Evolutionary conservation across 495 filamentous ascomycete species (phyloP).

Genomic region (Parathielavia appendiculata): DNA sequence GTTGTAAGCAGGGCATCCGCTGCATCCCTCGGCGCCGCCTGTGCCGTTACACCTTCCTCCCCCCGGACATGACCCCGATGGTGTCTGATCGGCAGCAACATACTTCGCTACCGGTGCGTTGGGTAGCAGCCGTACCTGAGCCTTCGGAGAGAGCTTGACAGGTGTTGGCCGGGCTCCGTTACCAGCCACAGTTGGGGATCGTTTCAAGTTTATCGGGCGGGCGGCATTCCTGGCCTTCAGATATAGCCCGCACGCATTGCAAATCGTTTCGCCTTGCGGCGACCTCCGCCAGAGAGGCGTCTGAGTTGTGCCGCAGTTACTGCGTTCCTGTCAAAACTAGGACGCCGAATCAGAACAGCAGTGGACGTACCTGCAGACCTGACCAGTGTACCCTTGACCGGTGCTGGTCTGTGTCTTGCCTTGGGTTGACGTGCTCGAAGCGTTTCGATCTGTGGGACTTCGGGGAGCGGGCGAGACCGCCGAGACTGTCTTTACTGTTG

Average conservation of each 20-base stretch:
- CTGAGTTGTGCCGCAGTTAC: conserved; percentile 89
- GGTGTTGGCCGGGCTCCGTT: conserved; percentile 36
- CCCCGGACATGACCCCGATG: conserved; percentile 85
- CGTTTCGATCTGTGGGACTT: conserved; percentile 17
- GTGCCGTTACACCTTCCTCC: conserved; percentile 96
- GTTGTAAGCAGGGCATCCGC: conserved; percentile 94
- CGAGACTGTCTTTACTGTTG: conserved; percentile 11
- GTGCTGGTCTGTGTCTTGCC: conserved; percentile 11
- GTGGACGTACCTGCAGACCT: conserved; percentile 51
- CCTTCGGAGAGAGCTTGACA: conserved; percentile 32
- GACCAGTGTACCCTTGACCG: conserved; percentile 36
- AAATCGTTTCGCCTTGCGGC: conserved; percentile 88
- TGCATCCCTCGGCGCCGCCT: conserved; percentile 91
- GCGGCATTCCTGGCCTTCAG: conserved; percentile 85
- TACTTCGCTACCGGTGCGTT: conserved; percentile 63
- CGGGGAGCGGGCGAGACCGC: conserved; percentile 11
- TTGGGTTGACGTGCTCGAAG: conserved; percentile 17
- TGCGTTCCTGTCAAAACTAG: conserved; percentile 38
- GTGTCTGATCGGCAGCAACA: conserved; percentile 65
- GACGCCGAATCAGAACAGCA: conserved; percentile 1
- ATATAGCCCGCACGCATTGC: conserved; percentile 96
- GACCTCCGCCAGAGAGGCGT: conserved; percentile 95
- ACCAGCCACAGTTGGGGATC: conserved; percentile 46
- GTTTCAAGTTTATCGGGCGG: conserved; percentile 83
- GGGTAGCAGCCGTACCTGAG: conserved; percentile 30